A percentile compares a stretch with the other conserved stretches of the same genome.
Evolutionary conservation across 2,329 filamentous ascomycete species (phyloP).

Genomic region (Ambrosiella beaveri): DNA sequence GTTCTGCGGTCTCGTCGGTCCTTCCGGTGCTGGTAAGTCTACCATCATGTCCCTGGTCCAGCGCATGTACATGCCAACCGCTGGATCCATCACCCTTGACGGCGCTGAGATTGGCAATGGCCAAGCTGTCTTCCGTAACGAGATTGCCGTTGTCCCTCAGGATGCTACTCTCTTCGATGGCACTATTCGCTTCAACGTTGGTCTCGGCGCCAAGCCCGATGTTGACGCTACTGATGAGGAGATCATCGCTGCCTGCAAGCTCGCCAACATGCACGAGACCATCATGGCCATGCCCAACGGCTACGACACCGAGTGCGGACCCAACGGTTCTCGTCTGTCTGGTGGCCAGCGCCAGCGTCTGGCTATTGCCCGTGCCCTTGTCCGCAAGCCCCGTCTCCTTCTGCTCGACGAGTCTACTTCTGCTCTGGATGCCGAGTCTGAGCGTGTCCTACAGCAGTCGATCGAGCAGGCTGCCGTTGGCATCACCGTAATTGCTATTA

Average conservation of each 20-base stretch:
- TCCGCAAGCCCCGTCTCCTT: slow-evolving; percentile 53
- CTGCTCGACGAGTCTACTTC: slow-evolving; percentile 72
- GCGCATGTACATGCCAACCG: slow-evolving; percentile 29
- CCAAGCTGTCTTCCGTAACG: slow-evolving; percentile 29
- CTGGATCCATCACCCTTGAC: slow-evolving; percentile 28
- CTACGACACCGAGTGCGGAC: slow-evolving; percentile 49
- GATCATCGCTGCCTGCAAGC: slow-evolving; percentile 46
- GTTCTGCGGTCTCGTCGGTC: slow-evolving; percentile 47
- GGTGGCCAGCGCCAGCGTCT: slow-evolving; percentile 68
- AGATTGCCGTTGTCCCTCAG: slow-evolving; percentile 39
- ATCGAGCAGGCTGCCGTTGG: slow-evolving; percentile 38
- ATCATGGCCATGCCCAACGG: slow-evolving; percentile 45
- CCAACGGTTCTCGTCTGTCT: slow-evolving; percentile 57
- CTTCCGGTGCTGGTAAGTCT: slow-evolving; percentile 50
- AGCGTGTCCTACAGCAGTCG: slow-evolving; percentile 47
- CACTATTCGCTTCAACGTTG: slow-evolving; percentile 37
- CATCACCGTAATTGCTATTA: slow-evolving; percentile 41
- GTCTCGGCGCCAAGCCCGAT: slow-evolving; percentile 35
- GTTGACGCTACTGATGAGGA: slow-evolving; percentile 39
- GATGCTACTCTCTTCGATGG: slow-evolving; percentile 42
- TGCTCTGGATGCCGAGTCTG: slow-evolving; percentile 55
- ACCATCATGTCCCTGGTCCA: slow-evolving; percentile 42
- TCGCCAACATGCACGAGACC: slow-evolving; percentile 55
- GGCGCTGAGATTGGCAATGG: slow-evolving; percentile 28
- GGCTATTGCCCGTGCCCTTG: slow-evolving; percentile 59